Conservation (phyloP, 208 protist genomes). For the Trypanosoma cruzi region DNA sequence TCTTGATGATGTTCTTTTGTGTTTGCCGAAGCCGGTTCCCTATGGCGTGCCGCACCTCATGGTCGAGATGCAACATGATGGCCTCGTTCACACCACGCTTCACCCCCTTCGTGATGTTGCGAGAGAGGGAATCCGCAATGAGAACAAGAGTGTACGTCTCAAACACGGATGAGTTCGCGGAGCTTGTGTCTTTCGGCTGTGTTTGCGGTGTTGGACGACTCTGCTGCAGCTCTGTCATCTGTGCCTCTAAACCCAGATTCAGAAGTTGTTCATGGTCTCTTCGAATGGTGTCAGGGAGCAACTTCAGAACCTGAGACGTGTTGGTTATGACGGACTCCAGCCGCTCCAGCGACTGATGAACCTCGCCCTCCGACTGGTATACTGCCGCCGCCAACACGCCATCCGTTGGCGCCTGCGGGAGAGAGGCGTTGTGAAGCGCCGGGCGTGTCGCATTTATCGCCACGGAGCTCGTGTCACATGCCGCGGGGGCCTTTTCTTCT, state of each 20-base stretch:
- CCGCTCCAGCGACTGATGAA: conserved; percentile 51
- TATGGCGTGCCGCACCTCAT: conserved; percentile 59
- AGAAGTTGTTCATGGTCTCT: conserved; percentile 83
- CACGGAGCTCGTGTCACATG: conserved; percentile 9
- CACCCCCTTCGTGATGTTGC: conserved; percentile 68
- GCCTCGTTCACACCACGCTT: conserved; percentile 64
- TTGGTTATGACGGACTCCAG: conserved; percentile 70
- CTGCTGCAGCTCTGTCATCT: conserved; percentile 91
- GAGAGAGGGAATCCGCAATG: conserved; percentile 56
- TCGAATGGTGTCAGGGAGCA: conserved; percentile 65
- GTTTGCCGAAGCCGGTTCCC: conserved; percentile 41
- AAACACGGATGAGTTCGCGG: conserved; percentile 40
- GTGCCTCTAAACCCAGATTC: conserved; percentile 80
- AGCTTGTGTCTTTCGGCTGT: conserved; percentile 1
- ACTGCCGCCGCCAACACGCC: conserved; percentile 66
- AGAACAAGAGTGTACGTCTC: conserved; percentile 64
- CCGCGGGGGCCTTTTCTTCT: conserved; percentile 11
- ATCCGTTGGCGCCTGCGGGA: conserved; percentile 68
- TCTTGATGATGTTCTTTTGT: conserved; percentile 62
- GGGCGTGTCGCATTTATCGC: conserved; percentile 36
- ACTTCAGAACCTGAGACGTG: conserved; percentile 68
- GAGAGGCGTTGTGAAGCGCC: conserved; percentile 63
- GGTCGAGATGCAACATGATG: conserved; percentile 64
- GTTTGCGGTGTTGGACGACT: neutral
- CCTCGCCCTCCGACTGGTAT: conserved; percentile 62